phyloP scores from a whole-genome alignment of 176 grass and related monocot species.

The Panicum miliaceum region DNA sequence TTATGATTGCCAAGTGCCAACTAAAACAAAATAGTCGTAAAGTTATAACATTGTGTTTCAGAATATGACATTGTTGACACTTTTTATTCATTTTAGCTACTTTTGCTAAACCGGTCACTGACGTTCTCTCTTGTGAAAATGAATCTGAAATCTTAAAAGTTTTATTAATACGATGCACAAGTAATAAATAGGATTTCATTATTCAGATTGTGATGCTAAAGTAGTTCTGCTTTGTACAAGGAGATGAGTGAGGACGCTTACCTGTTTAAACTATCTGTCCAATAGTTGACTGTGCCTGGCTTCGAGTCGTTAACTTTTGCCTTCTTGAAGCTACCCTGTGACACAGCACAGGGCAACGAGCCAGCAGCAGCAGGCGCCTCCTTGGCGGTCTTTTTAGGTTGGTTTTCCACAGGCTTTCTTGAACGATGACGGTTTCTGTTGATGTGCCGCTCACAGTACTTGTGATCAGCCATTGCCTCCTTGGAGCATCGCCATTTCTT shows the following conservation, averaged over 20 bases:
- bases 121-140: not conserved
- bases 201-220: not conserved
- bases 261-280: slow-evolving; percentile 59
- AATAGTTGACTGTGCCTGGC: slow-evolving; percentile 43
- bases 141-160: not conserved
- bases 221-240: not conserved
- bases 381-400: slow-evolving; percentile 55
- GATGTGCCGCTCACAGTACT: slow-evolving; percentile 99
- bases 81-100: not conserved
- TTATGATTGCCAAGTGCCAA: not conserved
- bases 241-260: slow-evolving; percentile 17
- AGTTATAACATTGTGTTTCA: not conserved
- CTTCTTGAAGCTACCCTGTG: slow-evolving; percentile 57
- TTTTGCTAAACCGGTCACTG: not conserved
- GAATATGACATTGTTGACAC: not conserved
- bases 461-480: slow-evolving; percentile 86
- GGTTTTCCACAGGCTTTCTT: slow-evolving; percentile 99
- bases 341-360: slow-evolving; percentile 26
- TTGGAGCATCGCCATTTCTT: slow-evolving; percentile 99
- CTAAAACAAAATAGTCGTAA: not conserved
- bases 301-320: slow-evolving; percentile 46
- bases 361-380: slow-evolving; percentile 31
- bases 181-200: not conserved
- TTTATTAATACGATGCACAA: not conserved
- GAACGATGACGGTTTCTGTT: slow-evolving; percentile 98